Evolutionary conservation across 441 rosid genomes (phyloP).

Genomic region (Euphorbia schlechtendalii): DNA sequence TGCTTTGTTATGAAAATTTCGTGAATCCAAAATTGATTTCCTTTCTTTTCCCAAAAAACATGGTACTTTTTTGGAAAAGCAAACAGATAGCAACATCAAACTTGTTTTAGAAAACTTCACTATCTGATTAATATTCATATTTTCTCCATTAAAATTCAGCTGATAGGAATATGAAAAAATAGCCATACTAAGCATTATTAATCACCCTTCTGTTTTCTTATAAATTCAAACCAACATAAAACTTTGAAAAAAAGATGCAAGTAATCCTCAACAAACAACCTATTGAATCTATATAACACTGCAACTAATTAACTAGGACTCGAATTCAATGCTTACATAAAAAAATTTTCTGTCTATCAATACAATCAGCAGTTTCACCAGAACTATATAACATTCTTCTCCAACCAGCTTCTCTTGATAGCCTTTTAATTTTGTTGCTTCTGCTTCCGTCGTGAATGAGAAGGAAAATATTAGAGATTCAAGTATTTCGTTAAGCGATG

Average conservation of each 20-base stretch:
- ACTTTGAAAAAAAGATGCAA: not conserved
- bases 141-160: not conserved
- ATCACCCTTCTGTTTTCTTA: not conserved
- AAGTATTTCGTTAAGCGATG: constrained; percentile 15
- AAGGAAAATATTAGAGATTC: not conserved
- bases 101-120: too few relatives aligned
- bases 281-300: not conserved
- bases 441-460: not conserved
- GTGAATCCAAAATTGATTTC: too few relatives aligned
- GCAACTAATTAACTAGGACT: not conserved
- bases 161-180: not conserved
- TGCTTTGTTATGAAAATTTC: too few relatives aligned
- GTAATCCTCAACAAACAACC: not conserved
- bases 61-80: too few relatives aligned
- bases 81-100: too few relatives aligned
- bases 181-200: not conserved
- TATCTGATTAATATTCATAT: too few relatives aligned
- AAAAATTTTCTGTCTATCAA: too few relatives aligned
- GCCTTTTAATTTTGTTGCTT: too few relatives aligned
- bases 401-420: not conserved
- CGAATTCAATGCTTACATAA: not conserved
- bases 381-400: not conserved
- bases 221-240: not conserved
- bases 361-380: not conserved
- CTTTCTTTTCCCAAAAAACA: too few relatives aligned